These are phyloP conservation scores for Irpex lacteus DNA, from an alignment of 1,284 basidiomycete species.

Conservation along the genomic window DNA sequence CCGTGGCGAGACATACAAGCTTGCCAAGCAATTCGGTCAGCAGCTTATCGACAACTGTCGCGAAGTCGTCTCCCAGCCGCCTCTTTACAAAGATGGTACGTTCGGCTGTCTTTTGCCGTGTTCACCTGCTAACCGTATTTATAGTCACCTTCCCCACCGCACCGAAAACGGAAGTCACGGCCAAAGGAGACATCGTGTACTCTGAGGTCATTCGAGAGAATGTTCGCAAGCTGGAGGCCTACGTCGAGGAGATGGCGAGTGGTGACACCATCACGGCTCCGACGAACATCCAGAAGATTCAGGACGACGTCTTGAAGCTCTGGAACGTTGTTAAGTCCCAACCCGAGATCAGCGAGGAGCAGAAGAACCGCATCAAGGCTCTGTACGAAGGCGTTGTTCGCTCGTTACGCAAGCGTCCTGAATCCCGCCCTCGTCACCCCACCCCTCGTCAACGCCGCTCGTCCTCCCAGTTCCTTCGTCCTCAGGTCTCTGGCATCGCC, in stretches of 20 bases:
- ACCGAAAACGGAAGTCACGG: constrained; percentile 90
- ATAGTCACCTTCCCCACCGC: constrained; percentile 97
- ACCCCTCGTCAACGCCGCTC: constrained; percentile 75
- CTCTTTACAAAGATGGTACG: constrained; percentile 91
- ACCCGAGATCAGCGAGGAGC: constrained; percentile 93
- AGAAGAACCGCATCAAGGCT: constrained; percentile 97
- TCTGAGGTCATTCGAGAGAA: constrained; percentile 93
- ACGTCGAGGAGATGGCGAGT: constrained; percentile 98
- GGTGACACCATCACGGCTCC: constrained; percentile 81
- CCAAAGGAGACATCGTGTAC: constrained; percentile 93
- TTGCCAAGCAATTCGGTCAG: constrained; percentile 97
- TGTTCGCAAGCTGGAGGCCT: constrained; percentile 96
- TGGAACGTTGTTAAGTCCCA: constrained; percentile 98
- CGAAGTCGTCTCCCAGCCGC: constrained; percentile 80
- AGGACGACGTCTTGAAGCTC: constrained; percentile 92
- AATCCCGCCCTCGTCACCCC: constrained; percentile 50
- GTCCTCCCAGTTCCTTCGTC: constrained; percentile 92
- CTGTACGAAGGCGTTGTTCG: constrained; percentile 95
- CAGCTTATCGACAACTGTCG: constrained; percentile 93
- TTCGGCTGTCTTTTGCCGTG: constrained; percentile 1
- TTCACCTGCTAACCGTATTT: constrained; percentile 12
- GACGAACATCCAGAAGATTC: constrained; percentile 95
- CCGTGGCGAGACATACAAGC: constrained; percentile 87
- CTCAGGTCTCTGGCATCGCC: constrained; percentile 75
- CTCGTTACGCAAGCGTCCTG: constrained; percentile 67